Evolutionary conservation across 2,329 filamentous ascomycete species (phyloP), one percentile per base, ranked within the genome.

Genomic region (Thelonectria discophora): DNA sequence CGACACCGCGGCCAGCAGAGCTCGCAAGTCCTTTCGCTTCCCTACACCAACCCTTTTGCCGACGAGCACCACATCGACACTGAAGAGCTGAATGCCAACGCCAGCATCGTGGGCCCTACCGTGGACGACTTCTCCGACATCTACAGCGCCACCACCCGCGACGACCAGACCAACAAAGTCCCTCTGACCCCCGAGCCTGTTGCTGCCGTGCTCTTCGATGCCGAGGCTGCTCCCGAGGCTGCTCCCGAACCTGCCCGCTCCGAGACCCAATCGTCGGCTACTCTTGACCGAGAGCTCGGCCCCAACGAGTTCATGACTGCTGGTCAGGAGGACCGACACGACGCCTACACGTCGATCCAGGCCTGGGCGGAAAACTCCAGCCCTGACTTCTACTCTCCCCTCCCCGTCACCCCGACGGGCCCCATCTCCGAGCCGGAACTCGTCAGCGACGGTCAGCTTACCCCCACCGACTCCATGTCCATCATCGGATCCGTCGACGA

Each of bases 331-430:
- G 76, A 81, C 57, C 74, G 73, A 18, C 72, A 78, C 13, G 80
- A 83, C 13, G 81, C 84, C 1, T 88, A 84, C 69, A 82, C 83
- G 47, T 87, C 85, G 1, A 89, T 89, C 66, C 86, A 89, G 70
- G 87, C 87, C 0, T 89, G 87, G 87, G 86, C 87, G 1, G 82
- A 87, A 66, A 77, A 81, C 60, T 84, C 83, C 5, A 77, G 77
- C 69, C 75, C 78, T 10, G 80, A 81, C 69, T 88, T 88, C 69
- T 88, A 88, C 78, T 88, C 86, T 6, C 86, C 86, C 5, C 80
- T 88, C 20, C 85, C 86, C 12, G 79, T 78, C 20, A 82, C 84
- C 1, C 84, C 82, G 2, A 76, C 78, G 5, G 73, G 79, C 8
- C 78, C 84, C 12, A 68, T 81, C 20, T 86, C 84, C 5, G 85